Base-by-base conservation (phyloP, 148 eudicot species). In the Rhododendron henanense region DNA sequence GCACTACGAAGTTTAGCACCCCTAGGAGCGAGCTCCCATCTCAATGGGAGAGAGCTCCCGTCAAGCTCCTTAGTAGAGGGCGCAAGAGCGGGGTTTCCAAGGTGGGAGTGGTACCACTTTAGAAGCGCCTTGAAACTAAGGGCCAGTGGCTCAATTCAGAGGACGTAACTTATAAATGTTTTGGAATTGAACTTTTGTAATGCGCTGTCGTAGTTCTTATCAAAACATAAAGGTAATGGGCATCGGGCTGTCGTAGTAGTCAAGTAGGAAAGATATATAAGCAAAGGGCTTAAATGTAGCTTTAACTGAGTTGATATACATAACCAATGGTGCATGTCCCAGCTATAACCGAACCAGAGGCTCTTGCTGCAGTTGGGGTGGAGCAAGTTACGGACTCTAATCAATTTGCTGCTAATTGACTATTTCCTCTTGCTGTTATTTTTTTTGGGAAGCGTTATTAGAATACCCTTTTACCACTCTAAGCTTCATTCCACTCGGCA, bases 361-460 rank as follows among this genome's bases (percentile, higher is more conserved):
- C 41, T 4, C 41, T 39, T 39, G 41, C 41, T 39, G 6, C 41
- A 39, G 41, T 39, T 39, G 41, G 41, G 45, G 81, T 21, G 9
- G 65, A 83, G 47, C 65, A 87, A 83, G 83, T 45, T 80, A 77
- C 19, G 4, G 88, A 90, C 69, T 76, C 73, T 23, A 37, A 11
- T 35, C 25, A 86, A 83, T 44, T 41, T 41, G 3, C 63, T 63
- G 39, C n/a, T 65, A n/a, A 65, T 16, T 65, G 47, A 6, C 45
- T 63, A 15, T 21, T 41, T 31, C 6, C 23, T 9, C 25, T 15
- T 25, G 44, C 6, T 39, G 44, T 15, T 35, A 39, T 33, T 33
- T 55, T 10, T 33, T 81, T 82, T 82, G 18, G 31, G 37, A 61
- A 25, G 21, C 61, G 3, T 41, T 44, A 39, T 13, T 25, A 33